phyloP scores from a whole-genome alignment of 495 filamentous ascomycete species.

The Talaromyces ruber region DNA sequence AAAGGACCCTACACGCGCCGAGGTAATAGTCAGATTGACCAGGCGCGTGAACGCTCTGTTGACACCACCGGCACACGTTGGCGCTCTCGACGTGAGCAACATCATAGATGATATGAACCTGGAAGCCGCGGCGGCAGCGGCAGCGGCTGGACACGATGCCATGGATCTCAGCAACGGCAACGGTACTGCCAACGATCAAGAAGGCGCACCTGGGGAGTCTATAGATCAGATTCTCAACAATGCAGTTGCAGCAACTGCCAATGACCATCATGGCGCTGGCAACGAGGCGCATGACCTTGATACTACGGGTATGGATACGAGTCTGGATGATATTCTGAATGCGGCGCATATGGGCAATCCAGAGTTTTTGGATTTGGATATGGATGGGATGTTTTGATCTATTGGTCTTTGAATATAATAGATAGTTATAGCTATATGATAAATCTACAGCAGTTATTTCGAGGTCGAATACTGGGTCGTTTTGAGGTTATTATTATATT shows the following conservation, averaged over 20 bases:
- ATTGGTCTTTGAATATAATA: no score
- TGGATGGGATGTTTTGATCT: slow-evolving; percentile 37
- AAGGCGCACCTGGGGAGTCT: slow-evolving; percentile 21
- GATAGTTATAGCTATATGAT: no score
- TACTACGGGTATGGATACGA: slow-evolving; percentile 26
- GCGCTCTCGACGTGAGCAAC: slow-evolving; percentile 31
- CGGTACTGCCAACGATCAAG: not conserved
- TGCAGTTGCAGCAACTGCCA: slow-evolving; percentile 26
- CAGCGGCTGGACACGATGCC: slow-evolving; percentile 11
- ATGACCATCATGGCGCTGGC: slow-evolving; percentile 2
- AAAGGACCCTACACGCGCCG: slow-evolving; percentile 51
- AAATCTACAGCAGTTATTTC: no score
- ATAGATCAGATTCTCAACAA: slow-evolving; percentile 41
- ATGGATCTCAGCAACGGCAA: slow-evolving; percentile 20
- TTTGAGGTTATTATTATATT: no score
- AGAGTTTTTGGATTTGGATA: slow-evolving; percentile 41
- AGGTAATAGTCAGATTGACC: slow-evolving; percentile 66
- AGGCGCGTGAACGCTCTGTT: slow-evolving; percentile 61
- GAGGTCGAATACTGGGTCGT: no score
- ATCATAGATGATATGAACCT: slow-evolving; percentile 35
- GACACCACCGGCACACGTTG: slow-evolving; percentile 30
- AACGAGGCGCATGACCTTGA: slow-evolving; percentile 6
- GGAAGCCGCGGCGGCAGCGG: slow-evolving; percentile 18
- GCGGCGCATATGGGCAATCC: slow-evolving; percentile 41
- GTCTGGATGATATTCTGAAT: slow-evolving; percentile 39